These are phyloP conservation scores for Musa balbisiana DNA, from an alignment of 202 grass and related monocot genomes.

Conservation along the genomic window DNA sequence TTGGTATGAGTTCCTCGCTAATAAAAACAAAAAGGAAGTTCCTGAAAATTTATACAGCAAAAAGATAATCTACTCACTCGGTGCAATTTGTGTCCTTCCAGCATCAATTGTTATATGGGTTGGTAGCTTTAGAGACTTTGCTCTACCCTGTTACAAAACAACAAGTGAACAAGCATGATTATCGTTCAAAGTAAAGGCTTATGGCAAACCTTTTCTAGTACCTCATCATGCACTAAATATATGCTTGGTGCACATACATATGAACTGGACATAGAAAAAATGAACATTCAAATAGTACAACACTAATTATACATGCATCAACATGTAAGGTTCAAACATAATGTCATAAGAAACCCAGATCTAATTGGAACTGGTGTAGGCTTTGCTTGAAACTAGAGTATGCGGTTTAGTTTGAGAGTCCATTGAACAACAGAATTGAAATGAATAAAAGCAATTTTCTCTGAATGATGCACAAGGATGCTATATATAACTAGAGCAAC, in stretches of 20 bases:
- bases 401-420: not conserved
- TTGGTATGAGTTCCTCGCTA: not conserved
- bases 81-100: constrained; percentile 94
- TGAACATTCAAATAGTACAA: not conserved
- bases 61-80: constrained; percentile 45
- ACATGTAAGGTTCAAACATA: no score
- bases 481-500: not conserved
- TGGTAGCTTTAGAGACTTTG: constrained; percentile 74
- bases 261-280: not conserved
- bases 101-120: constrained; percentile 90
- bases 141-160: constrained; percentile 47
- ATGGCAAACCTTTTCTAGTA: no score
- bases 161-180: not conserved
- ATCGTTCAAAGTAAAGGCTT: no score
- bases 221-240: not conserved
- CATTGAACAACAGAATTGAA: not conserved
- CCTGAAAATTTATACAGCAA: not conserved
- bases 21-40: constrained; percentile 1
- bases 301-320: no score
- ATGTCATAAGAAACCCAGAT: no score
- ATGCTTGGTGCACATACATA: not conserved
- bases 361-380: not conserved
- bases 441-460: not conserved
- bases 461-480: not conserved
- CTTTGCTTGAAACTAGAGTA: not conserved